Conservation (phyloP, 2,329 filamentous ascomycete species). For the Penicillium sp. region DNA sequence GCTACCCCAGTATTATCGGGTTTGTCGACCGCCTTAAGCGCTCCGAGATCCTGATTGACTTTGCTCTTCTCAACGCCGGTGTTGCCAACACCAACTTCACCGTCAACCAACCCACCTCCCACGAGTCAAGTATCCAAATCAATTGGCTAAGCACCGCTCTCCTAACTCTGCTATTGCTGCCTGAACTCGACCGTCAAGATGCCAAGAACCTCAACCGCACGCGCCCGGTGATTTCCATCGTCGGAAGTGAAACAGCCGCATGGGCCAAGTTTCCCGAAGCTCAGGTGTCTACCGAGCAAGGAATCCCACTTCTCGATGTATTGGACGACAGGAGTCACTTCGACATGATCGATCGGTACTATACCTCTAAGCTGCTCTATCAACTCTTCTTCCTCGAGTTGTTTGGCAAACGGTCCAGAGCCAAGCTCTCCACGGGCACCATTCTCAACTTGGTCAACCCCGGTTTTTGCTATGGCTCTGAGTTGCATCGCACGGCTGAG, state of each 20-base stretch:
- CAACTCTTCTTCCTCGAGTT: background rate
- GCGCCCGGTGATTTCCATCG: background rate
- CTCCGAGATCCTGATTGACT: conserved; percentile 31
- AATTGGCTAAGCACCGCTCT: conserved; percentile 27
- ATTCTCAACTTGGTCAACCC: background rate
- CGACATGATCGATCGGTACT: conserved; percentile 1
- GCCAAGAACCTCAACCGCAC: background rate
- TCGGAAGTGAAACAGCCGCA: background rate
- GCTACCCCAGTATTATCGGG: conserved; percentile 36
- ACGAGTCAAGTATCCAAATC: conserved; percentile 26
- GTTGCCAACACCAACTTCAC: conserved; percentile 15
- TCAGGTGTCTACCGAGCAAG: background rate
- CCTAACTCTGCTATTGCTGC: conserved; percentile 20
- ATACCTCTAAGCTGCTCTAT: background rate
- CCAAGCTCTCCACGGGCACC: background rate
- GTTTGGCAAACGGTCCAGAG: background rate
- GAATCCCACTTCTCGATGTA: background rate
- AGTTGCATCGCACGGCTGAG: background rate
- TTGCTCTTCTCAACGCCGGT: conserved; percentile 40
- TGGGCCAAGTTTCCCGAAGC: background rate
- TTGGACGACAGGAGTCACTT: background rate
- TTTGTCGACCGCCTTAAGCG: conserved; percentile 33
- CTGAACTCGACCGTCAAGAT: conserved; percentile 12
- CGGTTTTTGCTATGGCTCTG: conserved; percentile 1
- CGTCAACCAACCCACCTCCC: conserved; percentile 10